phyloP scores from a whole-genome alignment of 2,329 filamentous ascomycete genomes.

The Pyrenophora seminiperda region DNA sequence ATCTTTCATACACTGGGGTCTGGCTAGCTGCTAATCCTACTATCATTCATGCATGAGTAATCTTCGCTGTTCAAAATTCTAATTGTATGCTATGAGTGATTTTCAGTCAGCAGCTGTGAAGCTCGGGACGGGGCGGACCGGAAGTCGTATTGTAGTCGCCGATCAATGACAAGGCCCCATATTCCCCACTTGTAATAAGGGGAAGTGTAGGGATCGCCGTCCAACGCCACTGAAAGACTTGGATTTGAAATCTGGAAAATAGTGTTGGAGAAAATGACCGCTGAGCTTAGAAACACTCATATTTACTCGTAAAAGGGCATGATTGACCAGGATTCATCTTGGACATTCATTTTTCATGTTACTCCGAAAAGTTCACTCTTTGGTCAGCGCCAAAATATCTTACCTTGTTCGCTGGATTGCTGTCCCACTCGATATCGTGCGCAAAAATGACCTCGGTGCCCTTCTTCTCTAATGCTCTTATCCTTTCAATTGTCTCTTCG shows the following conservation, averaged over 20 bases:
- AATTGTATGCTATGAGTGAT: no score
- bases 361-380: not conserved
- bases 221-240: not conserved
- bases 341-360: no score
- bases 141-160: conserved; percentile 8
- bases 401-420: conserved; percentile 38
- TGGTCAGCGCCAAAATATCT: conserved; percentile 34
- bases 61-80: no score
- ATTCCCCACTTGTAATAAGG: conserved; percentile 15
- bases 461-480: conserved; percentile 48
- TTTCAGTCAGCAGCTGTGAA: not conserved
- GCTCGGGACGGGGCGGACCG: not conserved
- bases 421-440: conserved; percentile 59
- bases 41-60: no score
- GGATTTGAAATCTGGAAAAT: not conserved
- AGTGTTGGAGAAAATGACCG: no score
- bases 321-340: no score
- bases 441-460: conserved; percentile 59
- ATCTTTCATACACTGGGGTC: no score
- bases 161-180: conserved; percentile 12
- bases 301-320: no score
- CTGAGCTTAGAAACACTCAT: no score
- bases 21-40: no score
- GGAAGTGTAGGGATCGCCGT: conserved; percentile 8
- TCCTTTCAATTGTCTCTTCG: conserved; percentile 51